A percentile compares a stretch with the other conserved stretches of the same genome.
Conservation (phyloP, 2,329 filamentous ascomycete species). For the Cordyceps pruinosa region DNA sequence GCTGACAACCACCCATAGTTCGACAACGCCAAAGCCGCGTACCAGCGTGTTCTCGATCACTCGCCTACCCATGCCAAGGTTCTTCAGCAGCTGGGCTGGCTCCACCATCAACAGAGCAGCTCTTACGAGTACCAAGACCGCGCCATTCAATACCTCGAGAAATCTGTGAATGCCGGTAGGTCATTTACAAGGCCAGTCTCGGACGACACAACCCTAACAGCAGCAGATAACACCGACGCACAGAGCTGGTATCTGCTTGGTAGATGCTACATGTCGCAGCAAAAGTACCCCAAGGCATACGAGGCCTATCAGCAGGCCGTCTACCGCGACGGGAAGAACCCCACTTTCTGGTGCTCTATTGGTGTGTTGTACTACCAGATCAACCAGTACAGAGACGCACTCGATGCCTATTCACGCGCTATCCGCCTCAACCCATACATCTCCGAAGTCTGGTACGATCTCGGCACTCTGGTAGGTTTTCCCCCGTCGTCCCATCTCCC, state of each 20-base stretch:
- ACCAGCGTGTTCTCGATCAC: slow-evolving; percentile 85
- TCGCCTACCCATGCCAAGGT: slow-evolving; percentile 97
- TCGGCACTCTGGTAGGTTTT: slow-evolving; percentile 79
- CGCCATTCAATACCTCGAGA: slow-evolving; percentile 94
- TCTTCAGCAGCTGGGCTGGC: slow-evolving; percentile 92
- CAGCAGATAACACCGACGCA: slow-evolving; percentile 79
- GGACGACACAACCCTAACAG: slow-evolving; percentile 20
- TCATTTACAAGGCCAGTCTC: slow-evolving; percentile 11
- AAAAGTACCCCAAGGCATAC: slow-evolving; percentile 97
- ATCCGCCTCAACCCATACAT: slow-evolving; percentile 97
- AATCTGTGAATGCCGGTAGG: slow-evolving; percentile 87
- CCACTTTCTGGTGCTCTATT: slow-evolving; percentile 99
- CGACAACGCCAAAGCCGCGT: slow-evolving; percentile 85
- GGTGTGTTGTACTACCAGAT: slow-evolving; percentile 99
- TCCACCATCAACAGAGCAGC: slow-evolving; percentile 92
- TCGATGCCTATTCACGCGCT: slow-evolving; percentile 94
- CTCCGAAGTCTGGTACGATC: slow-evolving; percentile 97
- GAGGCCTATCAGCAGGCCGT: slow-evolving; percentile 98
- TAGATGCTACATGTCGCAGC: slow-evolving; percentile 97
- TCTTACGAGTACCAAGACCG: slow-evolving; percentile 89
- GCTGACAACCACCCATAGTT: slow-evolving; percentile 54
- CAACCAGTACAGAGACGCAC: slow-evolving; percentile 96
- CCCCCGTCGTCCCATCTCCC: slow-evolving; percentile 15
- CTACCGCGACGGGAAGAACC: slow-evolving; percentile 94
- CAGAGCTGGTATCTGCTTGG: slow-evolving; percentile 98